Percentiles rank a stretch among this genome's conserved stretches.
Conservation (phyloP, 176 grass and related monocot species). For the Echinochloa phyllopogon region DNA sequence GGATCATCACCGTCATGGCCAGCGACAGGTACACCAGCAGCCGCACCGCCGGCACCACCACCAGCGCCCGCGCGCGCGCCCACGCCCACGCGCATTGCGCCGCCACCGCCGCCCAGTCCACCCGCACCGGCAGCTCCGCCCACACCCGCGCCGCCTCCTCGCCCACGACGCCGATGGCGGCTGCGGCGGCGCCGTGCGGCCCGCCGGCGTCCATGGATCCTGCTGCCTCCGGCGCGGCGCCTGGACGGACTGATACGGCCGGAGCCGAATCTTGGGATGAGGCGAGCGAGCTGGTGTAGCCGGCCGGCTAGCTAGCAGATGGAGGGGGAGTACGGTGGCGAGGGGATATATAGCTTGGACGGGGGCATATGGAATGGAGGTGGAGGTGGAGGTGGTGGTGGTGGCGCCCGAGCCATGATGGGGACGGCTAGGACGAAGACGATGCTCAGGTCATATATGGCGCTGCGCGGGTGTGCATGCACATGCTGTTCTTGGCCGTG, state of each 20-base stretch:
- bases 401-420: slow-evolving; percentile 1
- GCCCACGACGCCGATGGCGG: not conserved
- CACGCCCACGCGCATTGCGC: slow-evolving; percentile 45
- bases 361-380: not conserved
- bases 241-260: no score
- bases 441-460: not conserved
- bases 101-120: slow-evolving; percentile 46
- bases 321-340: not conserved
- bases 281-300: not conserved
- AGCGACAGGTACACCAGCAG: slow-evolving; percentile 48
- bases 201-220: slow-evolving; percentile 23
- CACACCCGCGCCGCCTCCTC: slow-evolving; percentile 39
- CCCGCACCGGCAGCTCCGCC: slow-evolving; percentile 43
- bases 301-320: slow-evolving; percentile 17
- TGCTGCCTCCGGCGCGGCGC: no score
- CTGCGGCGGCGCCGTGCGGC: not conserved
- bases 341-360: slow-evolving; percentile 38
- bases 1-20: slow-evolving; percentile 71
- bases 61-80: slow-evolving; percentile 29
- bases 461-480: not conserved
- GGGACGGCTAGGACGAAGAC: not conserved
- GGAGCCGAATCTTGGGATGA: not conserved
- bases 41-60: slow-evolving; percentile 60
- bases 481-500: slow-evolving; percentile 19
- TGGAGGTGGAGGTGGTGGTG: not conserved